These are phyloP conservation scores for Dictyostelium purpureum DNA, from an alignment of 78 protist genomes.

Conservation along the genomic window DNA sequence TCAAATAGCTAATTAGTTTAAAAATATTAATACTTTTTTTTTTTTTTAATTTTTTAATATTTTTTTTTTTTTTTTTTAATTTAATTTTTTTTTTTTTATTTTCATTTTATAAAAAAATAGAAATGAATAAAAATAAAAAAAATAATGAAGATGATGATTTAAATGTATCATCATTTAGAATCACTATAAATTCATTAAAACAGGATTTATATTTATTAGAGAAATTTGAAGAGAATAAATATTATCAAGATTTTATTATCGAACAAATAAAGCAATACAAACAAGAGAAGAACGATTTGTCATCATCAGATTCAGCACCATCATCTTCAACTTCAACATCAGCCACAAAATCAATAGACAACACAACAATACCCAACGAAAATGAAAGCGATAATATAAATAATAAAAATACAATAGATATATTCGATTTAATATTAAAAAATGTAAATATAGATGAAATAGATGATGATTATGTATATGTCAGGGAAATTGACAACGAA, in stretches of 20 bases:
- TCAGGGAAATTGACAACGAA: constrained; percentile 27
- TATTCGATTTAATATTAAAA: constrained; percentile 46
- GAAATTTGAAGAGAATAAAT: constrained; percentile 24
- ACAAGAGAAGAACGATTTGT: not conserved
- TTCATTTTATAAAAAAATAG: too few species aligned
- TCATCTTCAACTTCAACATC: not conserved
- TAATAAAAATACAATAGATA: constrained; percentile 17
- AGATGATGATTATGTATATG: constrained; percentile 25
- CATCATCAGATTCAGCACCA: not conserved
- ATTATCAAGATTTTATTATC: constrained; percentile 5
- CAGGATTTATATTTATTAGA: constrained; percentile 40
- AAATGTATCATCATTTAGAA: constrained; percentile 58
- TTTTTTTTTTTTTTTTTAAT: too few species aligned
- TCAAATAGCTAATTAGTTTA: too few species aligned
- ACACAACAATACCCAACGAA: not conserved
- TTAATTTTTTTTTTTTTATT: too few species aligned
- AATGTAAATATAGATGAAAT: constrained; percentile 58
- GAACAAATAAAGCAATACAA: not conserved
- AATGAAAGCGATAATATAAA: not conserved
- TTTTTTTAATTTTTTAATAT: too few species aligned
- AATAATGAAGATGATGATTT: too few species aligned
- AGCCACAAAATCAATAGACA: not conserved
- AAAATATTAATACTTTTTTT: too few species aligned
- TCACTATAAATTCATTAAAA: constrained; percentile 49
- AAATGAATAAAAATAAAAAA: too few species aligned